These are phyloP conservation scores for Vitellaria paradoxa DNA, from an alignment of 179 eudicot species.

Conservation along the genomic window DNA sequence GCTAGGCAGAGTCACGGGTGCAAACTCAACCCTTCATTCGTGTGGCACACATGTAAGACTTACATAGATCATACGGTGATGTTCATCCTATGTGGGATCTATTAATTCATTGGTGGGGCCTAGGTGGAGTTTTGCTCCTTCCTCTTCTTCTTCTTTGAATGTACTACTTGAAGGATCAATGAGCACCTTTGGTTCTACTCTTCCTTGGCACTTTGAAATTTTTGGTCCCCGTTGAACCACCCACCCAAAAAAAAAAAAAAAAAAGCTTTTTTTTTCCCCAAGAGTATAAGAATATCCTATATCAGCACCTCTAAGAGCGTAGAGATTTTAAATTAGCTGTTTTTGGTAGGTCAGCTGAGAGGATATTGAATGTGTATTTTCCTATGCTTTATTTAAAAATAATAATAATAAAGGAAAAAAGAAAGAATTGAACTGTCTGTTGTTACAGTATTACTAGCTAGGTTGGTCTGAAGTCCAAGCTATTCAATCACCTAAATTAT, in stretches of 20 bases:
- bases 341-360: neutral
- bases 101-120: neutral
- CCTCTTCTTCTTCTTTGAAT: neutral
- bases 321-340: neutral
- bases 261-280: too few species aligned
- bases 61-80: neutral
- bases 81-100: neutral
- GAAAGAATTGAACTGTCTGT: neutral
- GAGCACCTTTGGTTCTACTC: too few species aligned
- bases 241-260: too few species aligned
- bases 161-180: neutral
- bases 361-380: neutral
- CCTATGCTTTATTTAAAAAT: neutral
- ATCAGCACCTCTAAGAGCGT: too few species aligned
- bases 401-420: neutral
- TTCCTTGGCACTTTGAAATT: too few species aligned
- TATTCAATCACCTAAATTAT: neutral
- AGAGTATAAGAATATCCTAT: too few species aligned
- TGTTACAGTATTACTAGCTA: neutral
- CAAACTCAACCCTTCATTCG: neutral
- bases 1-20: neutral
- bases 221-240: too few species aligned
- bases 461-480: neutral
- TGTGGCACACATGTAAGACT: neutral
- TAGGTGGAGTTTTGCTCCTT: neutral